Evolutionary conservation across 2,329 filamentous ascomycete genomes (phyloP), one percentile per base, ranked within the genome.

Genomic region (Fusarium buharicum): DNA sequence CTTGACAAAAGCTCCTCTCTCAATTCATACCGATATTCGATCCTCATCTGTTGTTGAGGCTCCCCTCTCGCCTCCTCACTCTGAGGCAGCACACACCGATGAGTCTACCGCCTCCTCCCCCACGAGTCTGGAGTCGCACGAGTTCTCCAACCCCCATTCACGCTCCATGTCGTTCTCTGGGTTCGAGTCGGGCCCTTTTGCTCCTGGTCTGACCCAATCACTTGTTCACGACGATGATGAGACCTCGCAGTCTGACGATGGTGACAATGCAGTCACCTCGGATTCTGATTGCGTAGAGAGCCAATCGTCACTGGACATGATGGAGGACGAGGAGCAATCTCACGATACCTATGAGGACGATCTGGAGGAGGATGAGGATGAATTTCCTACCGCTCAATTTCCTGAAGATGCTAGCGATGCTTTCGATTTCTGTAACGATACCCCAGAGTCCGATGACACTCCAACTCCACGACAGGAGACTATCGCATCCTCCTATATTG

Each of bases 81-180:
- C 83, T 4, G 81, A 84, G 69, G 80, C 77, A n/a, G 77, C 76
- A 59, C 79, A 74, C 41, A 81, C 80, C 10, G 78, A 59, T 53
- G 55, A 82, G 27, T 79, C 78, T 14, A 77, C 75, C 13, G 75
- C 71, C 38, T 71, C 76, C 6, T 78, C 77, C 4, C 74, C 76
- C 6, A 72, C 69, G 14, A 76, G 77, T 27, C 59, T 69, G 22
- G 71, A 73, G n/a, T 72, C 69, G 14, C 70, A 63, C 59, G 73
- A 47, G 56, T 77, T 62, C 52, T 72, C 68, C 71, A 75, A 71
- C 44, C 79, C 79, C 1, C 78, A 80, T 6, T 77, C 80, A 9
- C 79, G 82, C 50, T 80, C 79, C 13, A 74, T 82, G 50, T 85
- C 83, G 3, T 84, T 83, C 64, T 84, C 82, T 1, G 81, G 80